These are phyloP conservation scores for Rhodotorula diobovata DNA, from an alignment of 768 basidiomycete species.

Conservation along the genomic window DNA sequence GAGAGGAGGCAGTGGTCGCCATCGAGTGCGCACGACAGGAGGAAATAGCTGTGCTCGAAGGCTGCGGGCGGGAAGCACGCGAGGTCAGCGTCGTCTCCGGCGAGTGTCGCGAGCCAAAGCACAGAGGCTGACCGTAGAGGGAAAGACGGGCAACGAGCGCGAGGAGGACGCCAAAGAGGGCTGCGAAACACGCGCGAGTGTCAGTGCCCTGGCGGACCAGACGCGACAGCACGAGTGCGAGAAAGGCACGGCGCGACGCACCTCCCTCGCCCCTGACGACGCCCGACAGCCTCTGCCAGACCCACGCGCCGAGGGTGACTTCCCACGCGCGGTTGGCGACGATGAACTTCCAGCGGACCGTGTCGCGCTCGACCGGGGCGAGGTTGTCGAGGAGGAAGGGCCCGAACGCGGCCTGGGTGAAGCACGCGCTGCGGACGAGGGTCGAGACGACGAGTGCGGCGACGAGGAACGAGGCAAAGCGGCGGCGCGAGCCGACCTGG, in stretches of 20 bases:
- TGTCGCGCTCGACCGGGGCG: slow-evolving; percentile 30
- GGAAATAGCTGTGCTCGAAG: slow-evolving; percentile 36
- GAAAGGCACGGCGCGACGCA: not conserved
- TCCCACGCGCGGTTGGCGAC: slow-evolving; percentile 23
- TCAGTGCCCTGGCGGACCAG: not conserved
- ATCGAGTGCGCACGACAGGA: slow-evolving; percentile 24
- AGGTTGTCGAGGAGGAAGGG: slow-evolving; percentile 27
- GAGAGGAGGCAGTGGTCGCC: not conserved
- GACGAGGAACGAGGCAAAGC: slow-evolving; percentile 7
- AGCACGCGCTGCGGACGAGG: slow-evolving; percentile 9
- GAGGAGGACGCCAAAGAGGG: slow-evolving; percentile 26
- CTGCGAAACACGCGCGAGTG: not conserved
- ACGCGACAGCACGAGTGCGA: too few relatives aligned
- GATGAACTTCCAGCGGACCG: slow-evolving; percentile 24
- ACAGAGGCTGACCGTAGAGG: slow-evolving; percentile 17
- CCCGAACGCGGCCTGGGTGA: slow-evolving; percentile 21
- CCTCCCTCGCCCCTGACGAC: slow-evolving; percentile 22
- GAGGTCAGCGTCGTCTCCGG: not conserved
- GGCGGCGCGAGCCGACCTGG: not conserved
- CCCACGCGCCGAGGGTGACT: slow-evolving; percentile 3
- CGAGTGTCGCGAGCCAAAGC: not conserved
- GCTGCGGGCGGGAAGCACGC: not conserved
- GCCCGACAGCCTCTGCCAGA: slow-evolving; percentile 21
- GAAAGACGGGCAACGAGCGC: slow-evolving; percentile 25
- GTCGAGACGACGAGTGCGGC: slow-evolving; percentile 12